A percentile compares a stretch with the other conserved stretches of the same genome.
These are phyloP conservation scores for Cetraspora pellucida DNA, from an alignment of 192 early-diverging fungal species.

Conservation along the genomic window DNA sequence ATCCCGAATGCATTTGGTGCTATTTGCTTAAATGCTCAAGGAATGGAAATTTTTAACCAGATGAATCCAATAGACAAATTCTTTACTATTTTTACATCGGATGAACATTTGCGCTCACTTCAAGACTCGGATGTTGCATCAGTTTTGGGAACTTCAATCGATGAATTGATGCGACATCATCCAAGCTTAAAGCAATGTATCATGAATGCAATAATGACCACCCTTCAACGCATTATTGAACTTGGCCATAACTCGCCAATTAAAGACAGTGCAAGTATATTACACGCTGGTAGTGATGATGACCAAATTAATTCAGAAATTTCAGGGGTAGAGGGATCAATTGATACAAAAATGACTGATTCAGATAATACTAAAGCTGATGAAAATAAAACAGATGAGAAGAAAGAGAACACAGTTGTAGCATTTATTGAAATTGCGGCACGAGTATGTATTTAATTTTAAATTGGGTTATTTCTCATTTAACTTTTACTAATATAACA, in stretches of 20 bases:
- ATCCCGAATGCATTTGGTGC: slow-evolving; percentile 94
- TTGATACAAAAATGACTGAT: slow-evolving; percentile 33
- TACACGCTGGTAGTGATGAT: slow-evolving; percentile 57
- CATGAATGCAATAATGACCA: slow-evolving; percentile 66
- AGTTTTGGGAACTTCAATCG: slow-evolving; percentile 82
- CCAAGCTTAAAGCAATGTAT: slow-evolving; percentile 77
- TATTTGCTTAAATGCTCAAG: slow-evolving; percentile 87
- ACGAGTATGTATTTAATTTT: slow-evolving; percentile 47
- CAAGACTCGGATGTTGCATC: slow-evolving; percentile 84
- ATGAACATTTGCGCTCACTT: slow-evolving; percentile 75
- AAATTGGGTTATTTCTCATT: background rate
- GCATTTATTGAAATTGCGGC: slow-evolving; percentile 68
- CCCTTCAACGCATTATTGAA: slow-evolving; percentile 68
- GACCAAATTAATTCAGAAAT: slow-evolving; percentile 43
- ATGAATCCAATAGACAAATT: slow-evolving; percentile 72
- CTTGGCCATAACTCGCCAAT: slow-evolving; percentile 54
- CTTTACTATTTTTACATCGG: slow-evolving; percentile 75
- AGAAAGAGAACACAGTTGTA: slow-evolving; percentile 54
- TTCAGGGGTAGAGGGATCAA: slow-evolving; percentile 30
- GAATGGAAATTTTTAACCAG: slow-evolving; percentile 81
- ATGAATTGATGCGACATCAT: slow-evolving; percentile 97
- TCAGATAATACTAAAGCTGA: slow-evolving; percentile 42
- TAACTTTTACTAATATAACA: background rate
- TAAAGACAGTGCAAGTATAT: slow-evolving; percentile 45
- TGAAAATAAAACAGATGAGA: slow-evolving; percentile 52